These are phyloP conservation scores for Candida awuae DNA, from an alignment of 805 yeast species.

Conservation along the genomic window DNA sequence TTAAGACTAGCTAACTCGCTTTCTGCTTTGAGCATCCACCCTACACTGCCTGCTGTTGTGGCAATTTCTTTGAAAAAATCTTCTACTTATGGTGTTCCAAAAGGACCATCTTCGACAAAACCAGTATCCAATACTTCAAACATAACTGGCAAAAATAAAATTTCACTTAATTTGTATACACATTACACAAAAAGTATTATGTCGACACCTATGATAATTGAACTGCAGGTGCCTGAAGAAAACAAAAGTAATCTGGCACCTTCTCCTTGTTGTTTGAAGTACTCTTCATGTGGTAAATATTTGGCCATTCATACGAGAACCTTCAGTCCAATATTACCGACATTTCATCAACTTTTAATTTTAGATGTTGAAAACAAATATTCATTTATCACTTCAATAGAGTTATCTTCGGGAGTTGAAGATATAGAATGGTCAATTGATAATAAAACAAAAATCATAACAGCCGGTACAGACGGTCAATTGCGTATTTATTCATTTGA, in stretches of 20 bases:
- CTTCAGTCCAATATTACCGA: not conserved
- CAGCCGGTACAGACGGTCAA: slow-evolving; percentile 10
- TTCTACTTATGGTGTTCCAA: not conserved
- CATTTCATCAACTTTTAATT: slow-evolving; percentile 2
- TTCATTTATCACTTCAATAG: not conserved
- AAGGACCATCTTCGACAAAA: not conserved
- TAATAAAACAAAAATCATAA: not conserved
- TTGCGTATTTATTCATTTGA: slow-evolving; percentile 6
- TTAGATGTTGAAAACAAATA: slow-evolving; percentile 4
- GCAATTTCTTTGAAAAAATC: not conserved
- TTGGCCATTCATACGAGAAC: slow-evolving; percentile 7
- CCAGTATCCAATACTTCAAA: too few species aligned
- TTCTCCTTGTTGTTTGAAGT: slow-evolving; percentile 9
- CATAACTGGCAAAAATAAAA: not conserved
- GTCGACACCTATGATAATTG: slow-evolving; percentile 2
- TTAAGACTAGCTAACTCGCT: not conserved
- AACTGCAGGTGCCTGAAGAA: not conserved
- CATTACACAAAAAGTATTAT: slow-evolving; percentile 1
- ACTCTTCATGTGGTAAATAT: slow-evolving; percentile 10
- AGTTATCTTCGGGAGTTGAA: not conserved
- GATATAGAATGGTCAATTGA: slow-evolving; percentile 8
- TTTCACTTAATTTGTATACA: not conserved
- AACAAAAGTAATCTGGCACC: not conserved
- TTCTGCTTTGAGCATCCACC: not conserved
- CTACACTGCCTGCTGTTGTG: not conserved